These are phyloP conservation scores for Thielaviopsis euricoi DNA, from an alignment of 2,329 filamentous ascomycete genomes.

Conservation along the genomic window DNA sequence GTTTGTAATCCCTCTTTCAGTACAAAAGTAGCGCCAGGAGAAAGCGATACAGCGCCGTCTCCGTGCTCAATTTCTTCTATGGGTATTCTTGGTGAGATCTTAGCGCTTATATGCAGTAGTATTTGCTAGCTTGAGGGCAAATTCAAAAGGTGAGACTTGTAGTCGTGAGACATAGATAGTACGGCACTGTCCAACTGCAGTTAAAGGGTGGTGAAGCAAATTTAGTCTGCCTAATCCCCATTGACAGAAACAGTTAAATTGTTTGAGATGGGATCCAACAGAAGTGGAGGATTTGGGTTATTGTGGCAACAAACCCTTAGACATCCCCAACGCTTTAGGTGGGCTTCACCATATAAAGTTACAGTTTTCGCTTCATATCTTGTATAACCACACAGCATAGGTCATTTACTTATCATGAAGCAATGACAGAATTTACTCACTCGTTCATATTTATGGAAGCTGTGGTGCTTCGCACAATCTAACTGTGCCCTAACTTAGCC, in stretches of 20 bases:
- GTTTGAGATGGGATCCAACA: background rate
- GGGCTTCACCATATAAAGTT: background rate
- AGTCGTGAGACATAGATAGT: background rate
- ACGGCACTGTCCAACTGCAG: background rate
- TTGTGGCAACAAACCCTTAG: background rate
- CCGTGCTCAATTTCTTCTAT: background rate
- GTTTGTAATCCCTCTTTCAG: background rate
- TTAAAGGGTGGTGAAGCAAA: background rate
- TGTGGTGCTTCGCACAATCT: background rate
- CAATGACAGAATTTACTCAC: background rate
- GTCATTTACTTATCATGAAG: too few species aligned
- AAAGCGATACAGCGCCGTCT: background rate
- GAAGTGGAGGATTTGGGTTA: background rate
- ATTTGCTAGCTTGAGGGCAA: background rate
- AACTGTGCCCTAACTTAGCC: background rate
- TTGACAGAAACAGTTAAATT: background rate
- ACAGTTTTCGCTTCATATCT: too few species aligned
- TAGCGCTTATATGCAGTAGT: background rate
- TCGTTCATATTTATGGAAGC: too few species aligned
- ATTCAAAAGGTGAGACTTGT: background rate
- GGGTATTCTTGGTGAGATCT: background rate
- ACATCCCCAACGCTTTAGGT: background rate
- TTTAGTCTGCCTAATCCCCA: background rate
- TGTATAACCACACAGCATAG: too few species aligned
- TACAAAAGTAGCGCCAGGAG: background rate